Base-by-base conservation (phyloP, 106 monocot species). In the Dactylorhiza incarnata region DNA sequence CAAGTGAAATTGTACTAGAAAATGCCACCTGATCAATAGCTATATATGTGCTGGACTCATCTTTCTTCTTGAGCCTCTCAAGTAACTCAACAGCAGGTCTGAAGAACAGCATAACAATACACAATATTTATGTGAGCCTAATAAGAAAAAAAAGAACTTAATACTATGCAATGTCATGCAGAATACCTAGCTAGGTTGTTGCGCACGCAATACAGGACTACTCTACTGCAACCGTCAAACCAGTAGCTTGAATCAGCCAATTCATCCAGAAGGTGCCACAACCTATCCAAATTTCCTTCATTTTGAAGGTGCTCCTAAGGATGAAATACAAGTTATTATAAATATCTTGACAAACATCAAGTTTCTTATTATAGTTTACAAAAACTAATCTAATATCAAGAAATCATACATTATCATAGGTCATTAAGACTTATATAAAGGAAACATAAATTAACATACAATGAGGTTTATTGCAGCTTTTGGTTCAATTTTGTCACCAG, bases 191-290 rank as follows among this genome's bases (percentile, higher is more conserved):
- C 43, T 55, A 85, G n/a, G 73, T 89, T 86, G 73, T 88, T 67
- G 25, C 73, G 81, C 46, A 94, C 67, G 75, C 97, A 99, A 74
- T 99, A 99, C 25, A 85, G 51, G 61, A 94, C 69, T 72, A 91
- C 84, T 83, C 89, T 87, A 63, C 89, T 82, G 71, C 89, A 89
- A 8, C 87, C 97, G 83, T 99, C 94, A 87, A 85, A 89, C 97
- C 94, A 91, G 45, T 22, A 68, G 49, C 45, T 81, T 69, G 89
- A 84, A 79, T 80, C 86, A 58, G 76, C 76, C 81, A 99, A 82
- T 9, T 89, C 89, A 11, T 77, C 81, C 51, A 99, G 81, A 83
- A 91, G 86, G 73, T 82, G 83, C 84, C 80, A 83, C 80, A 99
- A 80, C 71, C 84, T 89, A 62, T 88, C 83, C 51, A 88, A 70